Base-by-base conservation (phyloP, 768 basidiomycete genomes). In the Sporobolomyces phaffii region DNA sequence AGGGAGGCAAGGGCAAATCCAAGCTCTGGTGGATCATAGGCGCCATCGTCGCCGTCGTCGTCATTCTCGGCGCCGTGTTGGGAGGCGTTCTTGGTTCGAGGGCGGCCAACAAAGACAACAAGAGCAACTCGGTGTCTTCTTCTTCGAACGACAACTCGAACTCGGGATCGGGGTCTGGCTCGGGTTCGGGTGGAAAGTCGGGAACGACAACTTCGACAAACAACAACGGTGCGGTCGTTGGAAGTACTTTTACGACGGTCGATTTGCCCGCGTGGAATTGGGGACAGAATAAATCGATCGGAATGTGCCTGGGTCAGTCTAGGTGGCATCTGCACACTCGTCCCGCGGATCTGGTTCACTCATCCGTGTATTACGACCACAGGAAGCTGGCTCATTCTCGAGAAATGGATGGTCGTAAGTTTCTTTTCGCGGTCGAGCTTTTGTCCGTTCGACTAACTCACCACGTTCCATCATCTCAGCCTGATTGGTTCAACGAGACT, bases 401-500 rank as follows among this genome's bases (percentile, higher is more conserved):
- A 73, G 62, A 62, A 61, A n/a, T 73, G 73, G 73, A 69, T 73
- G 68, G 18, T 36, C 53, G 61, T 62, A 34, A 38, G 53, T 36
- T 41, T 40, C 7, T 3, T 33, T 26, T 34, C 10, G 5, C 44
- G n/a, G n/a, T 20, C 56, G 10, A 14, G 13, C 38, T 48, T 14
- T 7, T 9, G 0, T 24, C 11, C 29, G 38, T 47, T 20, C 48
- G 24, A 26, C 28, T 29, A 5, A 6, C 3, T 22, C 28, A 10
- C 41, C 26, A 14, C 36, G 34, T 24, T 34, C 7, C 51, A 18
- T 31, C 36, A 14, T 26, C 6, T 22, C 41, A 58, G 56, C 45
- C 51, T 26, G 50, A 60, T 29, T 62, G 68, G 68, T 69, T 65
- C 64, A 65, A 65, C 50, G 41, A 38, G 41, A 64, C 63, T 2